These are phyloP conservation scores for Picochlorum sp. DNA, from an alignment of 139 green algal species.

Conservation along the genomic window DNA sequence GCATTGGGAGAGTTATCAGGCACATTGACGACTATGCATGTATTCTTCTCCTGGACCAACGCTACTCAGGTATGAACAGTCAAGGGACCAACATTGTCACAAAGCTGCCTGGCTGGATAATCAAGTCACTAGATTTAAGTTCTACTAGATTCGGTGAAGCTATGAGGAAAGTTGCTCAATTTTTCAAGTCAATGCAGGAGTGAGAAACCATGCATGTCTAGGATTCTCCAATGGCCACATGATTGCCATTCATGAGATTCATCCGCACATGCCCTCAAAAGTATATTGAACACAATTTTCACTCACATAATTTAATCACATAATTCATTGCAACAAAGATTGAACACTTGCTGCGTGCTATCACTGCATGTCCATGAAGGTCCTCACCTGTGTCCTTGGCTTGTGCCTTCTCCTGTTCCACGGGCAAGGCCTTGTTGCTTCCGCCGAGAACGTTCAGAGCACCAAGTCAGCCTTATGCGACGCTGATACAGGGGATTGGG, in stretches of 20 bases:
- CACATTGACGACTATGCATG: conserved; percentile 81
- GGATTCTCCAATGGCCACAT: not conserved
- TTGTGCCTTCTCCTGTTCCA: not conserved
- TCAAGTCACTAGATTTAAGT: conserved; percentile 32
- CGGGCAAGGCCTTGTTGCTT: not conserved
- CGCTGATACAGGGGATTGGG: not conserved
- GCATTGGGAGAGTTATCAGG: conserved; percentile 78
- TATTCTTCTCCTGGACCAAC: conserved; percentile 75
- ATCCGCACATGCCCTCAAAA: too few relatives aligned
- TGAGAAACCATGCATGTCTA: not conserved
- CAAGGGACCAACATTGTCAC: conserved; percentile 12
- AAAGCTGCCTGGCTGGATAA: conserved; percentile 74
- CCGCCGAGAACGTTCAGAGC: not conserved
- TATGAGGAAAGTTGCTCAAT: conserved; percentile 26
- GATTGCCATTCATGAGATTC: too few relatives aligned
- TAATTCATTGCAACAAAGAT: too few relatives aligned
- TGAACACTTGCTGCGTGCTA: too few relatives aligned
- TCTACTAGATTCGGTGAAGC: conserved; percentile 32
- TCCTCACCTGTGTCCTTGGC: not conserved
- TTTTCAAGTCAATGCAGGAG: conserved; percentile 24
- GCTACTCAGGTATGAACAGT: too few relatives aligned
- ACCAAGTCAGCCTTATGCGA: not conserved
- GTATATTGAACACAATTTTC: too few relatives aligned
- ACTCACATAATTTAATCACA: too few relatives aligned
- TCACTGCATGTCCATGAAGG: too few relatives aligned